Evolutionary conservation across 495 filamentous ascomycete genomes (phyloP).

Genomic region (Neurospora sp.): DNA sequence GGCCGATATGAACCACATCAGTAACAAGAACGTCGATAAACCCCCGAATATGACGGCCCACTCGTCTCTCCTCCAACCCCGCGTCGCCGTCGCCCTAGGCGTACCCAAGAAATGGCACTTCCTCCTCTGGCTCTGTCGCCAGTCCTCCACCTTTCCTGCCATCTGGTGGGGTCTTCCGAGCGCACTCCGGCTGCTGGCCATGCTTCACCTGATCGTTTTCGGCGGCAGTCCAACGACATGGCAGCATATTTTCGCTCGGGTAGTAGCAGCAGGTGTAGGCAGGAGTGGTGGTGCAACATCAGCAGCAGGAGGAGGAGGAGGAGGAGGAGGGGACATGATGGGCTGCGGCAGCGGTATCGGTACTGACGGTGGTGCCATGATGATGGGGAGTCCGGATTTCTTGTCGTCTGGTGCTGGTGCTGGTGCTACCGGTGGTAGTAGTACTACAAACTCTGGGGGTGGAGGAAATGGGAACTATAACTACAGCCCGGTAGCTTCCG

Average conservation of each 20-base stretch:
- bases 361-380: neutral
- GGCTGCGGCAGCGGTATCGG: neutral
- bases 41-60: constrained; percentile 41
- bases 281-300: constrained; percentile 3
- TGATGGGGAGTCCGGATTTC: neutral
- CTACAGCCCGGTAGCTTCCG: neutral
- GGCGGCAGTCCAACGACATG: constrained; percentile 2
- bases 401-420: neutral
- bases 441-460: neutral
- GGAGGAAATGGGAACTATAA: neutral
- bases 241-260: constrained; percentile 14
- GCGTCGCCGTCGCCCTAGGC: constrained; percentile 39
- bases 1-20: neutral
- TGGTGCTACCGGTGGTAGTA: neutral
- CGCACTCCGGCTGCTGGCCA: constrained; percentile 34
- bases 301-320: constrained; percentile 40
- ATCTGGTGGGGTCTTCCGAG: constrained; percentile 34
- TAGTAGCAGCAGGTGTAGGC: constrained; percentile 27
- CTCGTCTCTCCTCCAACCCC: constrained; percentile 52
- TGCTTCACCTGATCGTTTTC: constrained; percentile 19
- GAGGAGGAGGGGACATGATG: constrained; percentile 29
- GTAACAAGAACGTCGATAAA: neutral
- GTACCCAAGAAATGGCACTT: constrained; percentile 37
- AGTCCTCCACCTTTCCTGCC: constrained; percentile 33
- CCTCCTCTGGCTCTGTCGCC: constrained; percentile 34